Evolutionary conservation across 1,139 yeast genomes (phyloP), one percentile per base, ranked within the genome.

Genomic region (Blastobotrys malaysiensis): DNA sequence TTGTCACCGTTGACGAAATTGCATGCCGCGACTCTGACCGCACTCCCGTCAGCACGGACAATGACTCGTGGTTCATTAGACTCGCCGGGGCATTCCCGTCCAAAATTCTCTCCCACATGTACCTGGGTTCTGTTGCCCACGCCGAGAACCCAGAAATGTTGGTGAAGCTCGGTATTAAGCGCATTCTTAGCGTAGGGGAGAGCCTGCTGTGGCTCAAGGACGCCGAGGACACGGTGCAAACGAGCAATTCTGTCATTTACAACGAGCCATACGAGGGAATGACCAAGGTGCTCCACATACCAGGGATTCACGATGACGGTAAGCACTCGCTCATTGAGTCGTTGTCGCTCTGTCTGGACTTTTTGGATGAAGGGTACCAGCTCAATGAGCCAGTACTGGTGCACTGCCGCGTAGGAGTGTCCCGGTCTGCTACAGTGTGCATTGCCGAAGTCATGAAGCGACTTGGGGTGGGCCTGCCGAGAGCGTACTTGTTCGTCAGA

Each of bases 341-440:
- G 2, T 67, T 79, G 43, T 69, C 73, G 45, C 66, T 69, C 47
- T 77, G 80, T 48, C 63, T 78, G 48, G 69, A 71, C 9, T 77
- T 77, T 57, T 65, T 78, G 43, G 78, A 75, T 48, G 74, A 69
- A 39, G 76, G 76, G 14, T 68, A 67, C 58, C 62, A 66, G 27
- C 59, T 64, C 1, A 61, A 63, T 27, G 80, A 77, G 47, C 81
- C 77, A 44, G 84, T 88, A 0, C 72, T 90, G 53, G 89, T 88
- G 16, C 97, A 90, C 67, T 90, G 97, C 67, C 84, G 89, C 65
- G 95, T 88, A 54, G 97, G 97, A 1, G 97, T 90, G 3, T 88
- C 96, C 0, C 75, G 97, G 54, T 86, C 95, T 20, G 97, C 97
- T 0, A 84, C 96, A 0, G 86, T 91, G 45, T 86, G 95, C 61